Evolutionary conservation across 2,329 filamentous ascomycete species (phyloP).

Genomic region (Coniochaeta sp.): DNA sequence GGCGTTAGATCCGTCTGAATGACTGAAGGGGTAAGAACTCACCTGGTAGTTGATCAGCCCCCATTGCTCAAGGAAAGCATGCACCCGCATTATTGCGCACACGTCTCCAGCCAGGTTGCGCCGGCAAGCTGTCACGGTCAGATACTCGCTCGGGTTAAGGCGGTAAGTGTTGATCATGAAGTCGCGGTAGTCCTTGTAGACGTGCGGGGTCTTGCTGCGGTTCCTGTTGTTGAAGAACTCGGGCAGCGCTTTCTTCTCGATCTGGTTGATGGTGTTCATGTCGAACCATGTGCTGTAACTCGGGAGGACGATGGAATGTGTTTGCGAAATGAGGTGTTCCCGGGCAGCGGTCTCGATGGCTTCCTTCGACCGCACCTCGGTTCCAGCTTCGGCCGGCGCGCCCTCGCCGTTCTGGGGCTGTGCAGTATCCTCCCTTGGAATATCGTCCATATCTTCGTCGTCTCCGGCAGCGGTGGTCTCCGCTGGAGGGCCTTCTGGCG

Average conservation of each 20-base stretch:
- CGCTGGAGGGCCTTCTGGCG: conserved; percentile 55
- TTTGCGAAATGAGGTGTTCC: conserved; percentile 87
- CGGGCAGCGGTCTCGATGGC: conserved; percentile 79
- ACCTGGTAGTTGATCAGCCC: conserved; percentile 99
- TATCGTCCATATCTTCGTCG: conserved; percentile 78
- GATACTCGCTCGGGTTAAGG: conserved; percentile 88
- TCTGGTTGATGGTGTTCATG: conserved; percentile 84
- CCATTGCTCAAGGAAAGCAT: conserved; percentile 97
- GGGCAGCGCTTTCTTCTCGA: conserved; percentile 89
- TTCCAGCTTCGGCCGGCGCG: conserved; percentile 35
- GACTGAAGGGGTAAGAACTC: conserved; percentile 18
- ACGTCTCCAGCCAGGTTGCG: conserved; percentile 95
- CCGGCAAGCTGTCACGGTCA: conserved; percentile 93
- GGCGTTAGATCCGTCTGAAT: conserved; percentile 6
- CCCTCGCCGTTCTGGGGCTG: conserved; percentile 29
- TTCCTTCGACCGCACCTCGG: conserved; percentile 67
- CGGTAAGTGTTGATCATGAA: conserved; percentile 99
- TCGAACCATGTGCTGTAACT: conserved; percentile 99
- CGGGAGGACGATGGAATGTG: conserved; percentile 90
- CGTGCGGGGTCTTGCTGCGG: conserved; percentile 91
- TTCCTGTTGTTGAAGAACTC: conserved; percentile 99
- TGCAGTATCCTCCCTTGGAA: conserved; percentile 40
- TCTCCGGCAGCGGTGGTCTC: conserved; percentile 55
- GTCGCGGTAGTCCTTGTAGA: conserved; percentile 98
- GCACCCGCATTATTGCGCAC: conserved; percentile 97